Evolutionary conservation across 257 asterid species (phyloP), one percentile per base, ranked within the genome.

Genomic region (Penstemon newberryi): DNA sequence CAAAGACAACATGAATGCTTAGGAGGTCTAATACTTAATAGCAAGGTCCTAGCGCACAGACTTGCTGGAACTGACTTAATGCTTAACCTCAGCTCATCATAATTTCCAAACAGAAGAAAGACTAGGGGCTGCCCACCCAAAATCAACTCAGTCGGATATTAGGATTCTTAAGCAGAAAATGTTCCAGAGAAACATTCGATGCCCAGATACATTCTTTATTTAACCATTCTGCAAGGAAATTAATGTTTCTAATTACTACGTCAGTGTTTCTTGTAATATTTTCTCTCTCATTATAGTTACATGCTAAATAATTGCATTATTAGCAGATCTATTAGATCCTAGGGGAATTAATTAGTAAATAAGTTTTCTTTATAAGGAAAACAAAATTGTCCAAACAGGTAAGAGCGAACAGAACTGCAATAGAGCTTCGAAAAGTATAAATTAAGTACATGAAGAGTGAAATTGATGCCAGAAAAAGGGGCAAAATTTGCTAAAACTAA

Each of bases 11-110:
- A 57, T 80, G 82, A 75, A 80, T 36, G 85, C 66, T 15, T 79
- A 86, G 73, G 84, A 77, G 69, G 83, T 82, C 78, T 83, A 84
- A 80, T 83, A 80, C 71, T 75, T 83, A 56, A 79, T 73, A 58
- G 82, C 78, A 44, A 77, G 77, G 69, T 69, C 72, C 69, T 79
- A 25, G 77, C 80, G 75, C 82, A 81, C 70, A 75, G 75, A 67
- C 84, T 81, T 65, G 78, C 82, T 50, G 84, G 66, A 67, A 72
- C 81, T 55, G 84, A 76, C 72, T 76, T 81, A 67, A 76, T 74
- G 69, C 79, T 66, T 83, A 82, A 84, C 81, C 85, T 44, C 88
- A 72, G 54, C 65, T 82, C 65, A 78, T 79, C 76, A 74, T 70
- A 75, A 78, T 82, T 63, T 79, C 72, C 77, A 77, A 79, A 75